Evolutionary conservation across 495 filamentous ascomycete species (phyloP).

Genomic region (Hyphodiscus hymeniophilus): DNA sequence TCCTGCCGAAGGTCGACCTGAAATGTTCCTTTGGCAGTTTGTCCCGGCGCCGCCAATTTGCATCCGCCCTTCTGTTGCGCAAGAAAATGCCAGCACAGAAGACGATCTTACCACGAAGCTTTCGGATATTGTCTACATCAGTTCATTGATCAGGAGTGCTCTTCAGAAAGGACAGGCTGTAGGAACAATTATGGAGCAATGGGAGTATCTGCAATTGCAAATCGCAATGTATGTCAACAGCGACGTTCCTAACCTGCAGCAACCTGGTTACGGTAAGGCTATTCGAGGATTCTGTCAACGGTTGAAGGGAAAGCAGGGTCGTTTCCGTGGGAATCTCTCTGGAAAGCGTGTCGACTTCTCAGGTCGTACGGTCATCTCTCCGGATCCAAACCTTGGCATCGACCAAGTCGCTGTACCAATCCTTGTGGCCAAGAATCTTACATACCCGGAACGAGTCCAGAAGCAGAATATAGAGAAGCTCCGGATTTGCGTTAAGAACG

Average conservation of each 20-base stretch:
- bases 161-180: conserved; percentile 74
- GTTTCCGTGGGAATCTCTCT: conserved; percentile 92
- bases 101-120: conserved; percentile 94
- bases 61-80: conserved; percentile 86
- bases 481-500: conserved; percentile 59
- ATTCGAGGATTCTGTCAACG: conserved; percentile 92
- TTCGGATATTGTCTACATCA: conserved; percentile 86
- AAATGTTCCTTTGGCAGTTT: conserved; percentile 98
- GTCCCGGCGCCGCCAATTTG: conserved; percentile 88
- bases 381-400: conserved; percentile 88
- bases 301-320: conserved; percentile 93
- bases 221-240: conserved; percentile 98
- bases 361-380: conserved; percentile 92
- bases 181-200: conserved; percentile 91
- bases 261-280: conserved; percentile 62
- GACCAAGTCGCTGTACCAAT: conserved; percentile 89
- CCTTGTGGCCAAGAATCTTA: conserved; percentile 86
- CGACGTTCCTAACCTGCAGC: conserved; percentile 82
- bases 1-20: conserved; percentile 77
- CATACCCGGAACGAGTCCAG: conserved; percentile 84
- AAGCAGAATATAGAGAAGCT: conserved; percentile 79
- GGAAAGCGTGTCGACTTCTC: conserved; percentile 99
- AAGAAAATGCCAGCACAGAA: conserved; percentile 86
- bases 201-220: conserved; percentile 92
- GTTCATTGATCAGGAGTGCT: conserved; percentile 70